Evolutionary conservation across 139 green algal species (phyloP), one percentile per base, ranked within the genome.

Genomic region (Micractinium conductrix): DNA sequence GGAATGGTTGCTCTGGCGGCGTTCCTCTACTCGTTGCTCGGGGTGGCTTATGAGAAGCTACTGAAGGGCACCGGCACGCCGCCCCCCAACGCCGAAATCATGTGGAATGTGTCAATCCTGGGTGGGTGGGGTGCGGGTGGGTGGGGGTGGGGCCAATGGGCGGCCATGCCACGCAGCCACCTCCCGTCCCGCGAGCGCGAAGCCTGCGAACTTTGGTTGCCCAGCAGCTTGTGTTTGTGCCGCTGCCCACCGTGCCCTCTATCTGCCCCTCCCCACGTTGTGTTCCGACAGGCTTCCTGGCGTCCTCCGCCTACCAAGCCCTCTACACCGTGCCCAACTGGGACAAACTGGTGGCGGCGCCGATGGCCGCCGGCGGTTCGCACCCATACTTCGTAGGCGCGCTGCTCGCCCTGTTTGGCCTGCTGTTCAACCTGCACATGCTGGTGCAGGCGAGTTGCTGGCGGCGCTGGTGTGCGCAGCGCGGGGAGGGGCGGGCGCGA

Each of bases 391-490:
- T 19, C 53, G 5, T 21, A 62, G 53, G 53, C 53, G 19, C 26
- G 53, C 53, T 62, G 53, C 26, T 58, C 48, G 16, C 10, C 48
- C 48, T 10, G 48, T 58, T 58, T 16, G 53, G 53, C 53, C 53
- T 62, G 60, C 30, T 85, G 28, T 92, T 88, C 44, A 91, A 92
- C 80, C 33, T 91, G 28, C 89, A 92, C 74, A 91, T 87, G 79
- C 85, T 87, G 21, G 84, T 42, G 14, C 65, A 72, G 58, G 58
- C 33, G 26, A 5, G 58, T 40, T 78, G 42, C 26, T 28, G 55
- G 55, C 21, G 55, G 21, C 8, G 9, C 21, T 9, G 26, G 4
- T 63, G 55, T 22, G 4, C 7, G 55, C 21, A 22, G 14, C 12
- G 48, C 48, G 14, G 48, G 48, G 12, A 58, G 48, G 48, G 48